Conservation (phyloP, 768 basidiomycete species). For the Chlorophyllum brunneum region DNA sequence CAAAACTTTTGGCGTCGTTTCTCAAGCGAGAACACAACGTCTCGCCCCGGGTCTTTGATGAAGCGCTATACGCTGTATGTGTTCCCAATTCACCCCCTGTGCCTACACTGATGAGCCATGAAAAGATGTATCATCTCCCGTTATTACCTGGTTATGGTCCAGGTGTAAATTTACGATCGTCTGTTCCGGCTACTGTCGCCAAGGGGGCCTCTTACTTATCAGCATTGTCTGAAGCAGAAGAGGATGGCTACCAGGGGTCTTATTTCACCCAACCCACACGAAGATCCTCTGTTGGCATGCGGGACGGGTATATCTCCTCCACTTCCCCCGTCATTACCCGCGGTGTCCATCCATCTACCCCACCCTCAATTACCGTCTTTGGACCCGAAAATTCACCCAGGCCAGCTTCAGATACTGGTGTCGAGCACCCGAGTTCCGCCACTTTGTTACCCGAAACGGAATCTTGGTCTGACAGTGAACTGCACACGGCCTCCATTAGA, state of each 20-base stretch:
- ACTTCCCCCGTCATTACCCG: conserved; percentile 38
- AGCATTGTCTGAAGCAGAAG: conserved; percentile 82
- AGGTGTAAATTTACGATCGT: conserved; percentile 81
- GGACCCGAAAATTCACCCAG: not conserved
- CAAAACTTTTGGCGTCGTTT: conserved; percentile 81
- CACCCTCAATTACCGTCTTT: not conserved
- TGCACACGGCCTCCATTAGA: not conserved
- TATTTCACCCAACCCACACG: conserved; percentile 56
- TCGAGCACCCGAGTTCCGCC: not conserved
- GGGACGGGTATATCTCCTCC: conserved; percentile 65
- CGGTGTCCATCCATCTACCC: conserved; percentile 14
- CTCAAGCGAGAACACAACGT: conserved; percentile 94
- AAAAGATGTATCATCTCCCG: conserved; percentile 87
- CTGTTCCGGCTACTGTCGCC: conserved; percentile 51
- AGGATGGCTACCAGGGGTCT: conserved; percentile 82
- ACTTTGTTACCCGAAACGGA: not conserved
- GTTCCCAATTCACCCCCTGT: not conserved
- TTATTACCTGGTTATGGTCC: conserved; percentile 89
- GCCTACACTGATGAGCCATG: not conserved
- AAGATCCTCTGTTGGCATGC: conserved; percentile 28
- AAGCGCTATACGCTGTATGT: conserved; percentile 89
- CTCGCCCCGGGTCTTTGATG: conserved; percentile 81
- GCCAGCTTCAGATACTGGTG: not conserved
- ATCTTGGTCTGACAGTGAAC: conserved; percentile 1
- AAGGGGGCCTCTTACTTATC: conserved; percentile 53